Percentiles rank a stretch among this genome's conserved stretches.
Evolutionary conservation across 257 asterid species (phyloP).

Genomic region (Solanum acaule): DNA sequence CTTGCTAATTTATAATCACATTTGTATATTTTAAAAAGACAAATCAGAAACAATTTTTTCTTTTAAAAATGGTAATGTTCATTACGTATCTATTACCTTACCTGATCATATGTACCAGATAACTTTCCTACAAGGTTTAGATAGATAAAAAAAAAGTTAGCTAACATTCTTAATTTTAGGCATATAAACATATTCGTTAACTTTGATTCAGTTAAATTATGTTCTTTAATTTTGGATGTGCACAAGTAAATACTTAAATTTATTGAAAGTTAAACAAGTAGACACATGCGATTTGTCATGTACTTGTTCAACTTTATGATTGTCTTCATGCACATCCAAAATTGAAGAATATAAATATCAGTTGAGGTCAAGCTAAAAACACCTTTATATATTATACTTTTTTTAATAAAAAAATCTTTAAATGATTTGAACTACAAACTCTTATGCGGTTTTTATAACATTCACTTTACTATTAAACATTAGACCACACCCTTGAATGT

Average conservation of each 20-base stretch:
- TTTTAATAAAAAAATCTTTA: no score
- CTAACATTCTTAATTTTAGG: neutral
- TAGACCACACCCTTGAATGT: neutral
- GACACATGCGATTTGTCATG: fast-evolving
- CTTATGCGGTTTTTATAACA: neutral
- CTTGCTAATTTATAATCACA: neutral
- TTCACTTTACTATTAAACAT: neutral
- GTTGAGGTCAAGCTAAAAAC: neutral
- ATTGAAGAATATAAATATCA: fast-evolving
- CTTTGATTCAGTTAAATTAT: no score
- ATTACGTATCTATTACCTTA: neutral
- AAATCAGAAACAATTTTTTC: fast-evolving
- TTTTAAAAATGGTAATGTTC: neutral
- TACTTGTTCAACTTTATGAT: no score
- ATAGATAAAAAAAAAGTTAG: neutral
- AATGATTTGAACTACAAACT: neutral
- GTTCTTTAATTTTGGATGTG: no score
- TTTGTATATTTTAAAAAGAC: neutral
- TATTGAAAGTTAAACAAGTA: neutral
- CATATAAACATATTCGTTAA: no score
- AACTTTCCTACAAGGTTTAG: neutral
- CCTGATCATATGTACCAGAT: neutral
- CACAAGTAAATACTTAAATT: no score
- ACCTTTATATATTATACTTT: neutral
- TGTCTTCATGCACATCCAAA: neutral